A percentile compares a stretch with the other conserved stretches of the same genome.
phyloP scores from a whole-genome alignment of 1,284 basidiomycete genomes.

The Leucoagaricus sp. region DNA sequence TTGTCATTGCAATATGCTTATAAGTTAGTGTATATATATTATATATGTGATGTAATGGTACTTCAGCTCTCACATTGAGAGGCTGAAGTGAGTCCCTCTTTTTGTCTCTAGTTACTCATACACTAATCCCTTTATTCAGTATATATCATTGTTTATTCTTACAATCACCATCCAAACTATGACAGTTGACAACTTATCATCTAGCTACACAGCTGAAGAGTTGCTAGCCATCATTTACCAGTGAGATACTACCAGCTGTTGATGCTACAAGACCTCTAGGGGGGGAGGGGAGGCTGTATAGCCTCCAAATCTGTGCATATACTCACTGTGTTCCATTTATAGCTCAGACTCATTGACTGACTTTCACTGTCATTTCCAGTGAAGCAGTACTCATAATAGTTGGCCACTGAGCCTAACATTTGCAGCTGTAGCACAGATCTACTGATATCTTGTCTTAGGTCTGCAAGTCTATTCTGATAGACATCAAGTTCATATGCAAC shows the following conservation, averaged over 20 bases:
- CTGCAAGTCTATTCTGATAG: conserved; percentile 48
- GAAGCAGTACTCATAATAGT: conserved; percentile 61
- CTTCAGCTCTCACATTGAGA: too few relatives aligned
- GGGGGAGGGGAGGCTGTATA: conserved; percentile 60
- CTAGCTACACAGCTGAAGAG: conserved; percentile 38
- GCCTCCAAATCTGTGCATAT: conserved; percentile 51
- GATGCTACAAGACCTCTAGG: conserved; percentile 60
- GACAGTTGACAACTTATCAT: conserved; percentile 39
- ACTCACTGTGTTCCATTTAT: background rate
- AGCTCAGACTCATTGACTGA: conserved; percentile 7
- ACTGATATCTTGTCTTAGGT: conserved; percentile 30
- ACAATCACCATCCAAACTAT: conserved; percentile 36
- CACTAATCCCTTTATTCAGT: too few relatives aligned
- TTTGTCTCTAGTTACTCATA: too few relatives aligned
- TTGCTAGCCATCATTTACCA: conserved; percentile 21
- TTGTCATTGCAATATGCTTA: too few relatives aligned
- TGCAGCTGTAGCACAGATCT: background rate
- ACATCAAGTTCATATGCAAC: conserved; percentile 39
- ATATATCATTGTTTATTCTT: too few relatives aligned
- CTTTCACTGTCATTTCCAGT: conserved; percentile 24
- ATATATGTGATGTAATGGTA: too few relatives aligned
- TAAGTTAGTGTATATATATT: too few relatives aligned
- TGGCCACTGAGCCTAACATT: conserved; percentile 31
- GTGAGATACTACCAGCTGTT: conserved; percentile 39
- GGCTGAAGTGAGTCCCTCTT: too few relatives aligned